phyloP scores from a whole-genome alignment of 192 early-diverging fungal genomes.

The Podila epicladia region DNA sequence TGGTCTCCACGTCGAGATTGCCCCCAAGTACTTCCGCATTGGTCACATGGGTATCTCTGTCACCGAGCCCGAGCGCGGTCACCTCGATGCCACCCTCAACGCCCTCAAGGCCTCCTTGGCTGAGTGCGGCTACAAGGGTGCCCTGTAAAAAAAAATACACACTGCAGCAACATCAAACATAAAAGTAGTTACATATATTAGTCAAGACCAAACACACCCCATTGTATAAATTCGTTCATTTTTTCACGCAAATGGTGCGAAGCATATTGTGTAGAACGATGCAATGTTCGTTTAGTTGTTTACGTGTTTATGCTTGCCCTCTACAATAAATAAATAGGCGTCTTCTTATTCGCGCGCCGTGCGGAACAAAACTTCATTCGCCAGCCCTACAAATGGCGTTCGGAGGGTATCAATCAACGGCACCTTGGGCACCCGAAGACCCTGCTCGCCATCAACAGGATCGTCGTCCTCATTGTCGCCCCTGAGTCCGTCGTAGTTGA shows the following conservation, averaged over 20 bases:
- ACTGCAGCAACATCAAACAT: not conserved
- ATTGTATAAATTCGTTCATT: too few species aligned
- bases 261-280: too few species aligned
- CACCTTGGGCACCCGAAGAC: conserved; percentile 24
- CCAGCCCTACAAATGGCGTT: conserved; percentile 19
- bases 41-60: conserved; percentile 91
- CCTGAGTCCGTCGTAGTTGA: conserved; percentile 18
- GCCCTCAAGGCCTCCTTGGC: conserved; percentile 68
- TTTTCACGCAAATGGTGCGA: too few species aligned
- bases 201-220: too few species aligned
- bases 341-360: conserved; percentile 32
- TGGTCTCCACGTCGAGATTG: conserved; percentile 85
- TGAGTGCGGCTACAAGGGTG: conserved; percentile 62
- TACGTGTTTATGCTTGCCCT: too few species aligned
- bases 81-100: conserved; percentile 72
- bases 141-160: conserved; percentile 19
- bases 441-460: conserved; percentile 5
- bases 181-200: too few species aligned
- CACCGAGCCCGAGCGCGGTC: conserved; percentile 70
- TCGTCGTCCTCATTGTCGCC: conserved; percentile 16
- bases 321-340: too few species aligned
- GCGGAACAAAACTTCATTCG: conserved; percentile 30
- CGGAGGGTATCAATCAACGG: conserved; percentile 32
- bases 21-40: conserved; percentile 93
- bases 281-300: too few species aligned